Conservation (phyloP, 306 rosid genomes). For the Dicorynia guianensis region DNA sequence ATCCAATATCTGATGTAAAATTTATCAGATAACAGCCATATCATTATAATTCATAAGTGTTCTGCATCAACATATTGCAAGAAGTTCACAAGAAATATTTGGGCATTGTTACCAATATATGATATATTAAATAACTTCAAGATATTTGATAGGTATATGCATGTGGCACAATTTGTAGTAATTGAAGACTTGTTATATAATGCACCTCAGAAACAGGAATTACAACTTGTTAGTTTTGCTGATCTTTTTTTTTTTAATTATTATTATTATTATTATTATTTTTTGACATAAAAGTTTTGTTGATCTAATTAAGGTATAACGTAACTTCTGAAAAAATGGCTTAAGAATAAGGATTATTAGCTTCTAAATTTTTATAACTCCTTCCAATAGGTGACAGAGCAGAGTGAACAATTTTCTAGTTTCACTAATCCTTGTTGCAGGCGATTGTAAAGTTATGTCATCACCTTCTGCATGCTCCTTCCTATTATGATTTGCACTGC, state of each 20-base stretch:
- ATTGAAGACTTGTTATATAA: neutral
- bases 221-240: too few species aligned
- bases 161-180: neutral
- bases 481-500: constrained; percentile 2
- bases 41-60: too few species aligned
- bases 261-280: too few species aligned
- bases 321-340: neutral
- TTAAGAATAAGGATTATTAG: neutral
- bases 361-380: neutral
- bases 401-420: neutral
- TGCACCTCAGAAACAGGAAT: too few species aligned
- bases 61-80: neutral
- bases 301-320: too few species aligned
- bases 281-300: too few species aligned
- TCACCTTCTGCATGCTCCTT: constrained; percentile 1
- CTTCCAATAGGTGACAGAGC: neutral
- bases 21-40: neutral
- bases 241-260: too few species aligned
- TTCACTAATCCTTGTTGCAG: neutral
- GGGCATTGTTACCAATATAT: neutral
- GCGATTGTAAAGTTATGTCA: neutral
- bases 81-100: neutral
- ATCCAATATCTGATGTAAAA: neutral
- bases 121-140: too few species aligned
- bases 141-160: neutral